These are phyloP conservation scores for Arachis stenosperma DNA, from an alignment of 306 rosid genomes.

Conservation along the genomic window DNA sequence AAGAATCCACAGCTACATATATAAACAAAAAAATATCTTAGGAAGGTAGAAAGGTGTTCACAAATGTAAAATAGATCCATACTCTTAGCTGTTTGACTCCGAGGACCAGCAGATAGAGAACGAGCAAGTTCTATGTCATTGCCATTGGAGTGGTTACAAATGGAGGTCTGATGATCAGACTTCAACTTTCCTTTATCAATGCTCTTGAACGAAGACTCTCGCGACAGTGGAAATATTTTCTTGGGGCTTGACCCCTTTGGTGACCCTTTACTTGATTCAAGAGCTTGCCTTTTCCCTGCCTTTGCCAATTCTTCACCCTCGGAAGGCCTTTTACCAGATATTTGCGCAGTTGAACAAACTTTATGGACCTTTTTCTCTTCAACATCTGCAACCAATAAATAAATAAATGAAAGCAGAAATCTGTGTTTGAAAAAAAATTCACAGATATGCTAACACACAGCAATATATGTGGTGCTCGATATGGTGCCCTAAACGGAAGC, in stretches of 20 bases:
- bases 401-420: not conserved
- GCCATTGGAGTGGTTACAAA: constrained; percentile 44
- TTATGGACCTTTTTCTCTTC: constrained; percentile 48
- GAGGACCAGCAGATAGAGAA: constrained; percentile 51
- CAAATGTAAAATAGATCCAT: constrained; percentile 31
- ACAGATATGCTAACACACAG: constrained; percentile 30
- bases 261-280: constrained; percentile 62
- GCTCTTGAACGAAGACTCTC: constrained; percentile 70
- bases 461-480: not conserved
- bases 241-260: constrained; percentile 72
- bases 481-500: constrained; percentile 37
- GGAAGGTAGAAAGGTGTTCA: constrained; percentile 13
- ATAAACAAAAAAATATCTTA: not conserved
- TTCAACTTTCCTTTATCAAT: constrained; percentile 65
- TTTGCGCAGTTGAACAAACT: constrained; percentile 49
- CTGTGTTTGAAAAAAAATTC: not conserved
- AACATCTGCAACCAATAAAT: constrained; percentile 45
- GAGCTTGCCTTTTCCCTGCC: constrained; percentile 67
- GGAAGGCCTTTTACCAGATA: constrained; percentile 65
- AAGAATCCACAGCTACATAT: constrained; percentile 8
- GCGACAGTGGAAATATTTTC: constrained; percentile 54
- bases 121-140: constrained; percentile 49
- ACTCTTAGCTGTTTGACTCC: constrained; percentile 58
- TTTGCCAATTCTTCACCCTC: constrained; percentile 60
- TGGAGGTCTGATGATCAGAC: constrained; percentile 49